These are phyloP conservation scores for Dichotomopilus funicola DNA, from an alignment of 2,329 filamentous ascomycete genomes.

Conservation along the genomic window DNA sequence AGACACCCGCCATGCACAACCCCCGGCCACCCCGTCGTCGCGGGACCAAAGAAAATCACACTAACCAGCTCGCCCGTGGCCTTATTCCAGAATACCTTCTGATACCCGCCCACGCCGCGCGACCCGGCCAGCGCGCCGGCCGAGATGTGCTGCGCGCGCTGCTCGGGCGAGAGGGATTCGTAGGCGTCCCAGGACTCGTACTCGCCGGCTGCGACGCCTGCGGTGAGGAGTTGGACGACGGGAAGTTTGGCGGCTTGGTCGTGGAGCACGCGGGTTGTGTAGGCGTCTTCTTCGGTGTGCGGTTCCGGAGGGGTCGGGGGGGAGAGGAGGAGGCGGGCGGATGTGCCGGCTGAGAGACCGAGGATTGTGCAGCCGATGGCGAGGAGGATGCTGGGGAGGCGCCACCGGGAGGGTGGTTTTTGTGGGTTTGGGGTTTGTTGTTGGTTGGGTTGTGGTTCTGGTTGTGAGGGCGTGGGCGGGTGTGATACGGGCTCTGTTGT, in stretches of 20 bases:
- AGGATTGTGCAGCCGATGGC: slow-evolving; percentile 34
- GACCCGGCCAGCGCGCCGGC: slow-evolving; percentile 38
- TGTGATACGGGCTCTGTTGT: background rate
- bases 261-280: slow-evolving; percentile 36
- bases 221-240: slow-evolving; percentile 40
- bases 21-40: slow-evolving; percentile 61
- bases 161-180: slow-evolving; percentile 17
- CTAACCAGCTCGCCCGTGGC: slow-evolving; percentile 51
- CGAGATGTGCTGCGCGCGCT: slow-evolving; percentile 30
- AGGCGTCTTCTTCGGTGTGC: slow-evolving; percentile 35
- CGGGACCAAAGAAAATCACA: slow-evolving; percentile 63
- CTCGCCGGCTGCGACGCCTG: slow-evolving; percentile 27
- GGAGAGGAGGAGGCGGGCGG: slow-evolving; percentile 34
- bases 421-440: slow-evolving; percentile 20
- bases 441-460: background rate
- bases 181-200: slow-evolving; percentile 37
- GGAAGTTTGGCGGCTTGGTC: slow-evolving; percentile 39
- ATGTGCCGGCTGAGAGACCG: slow-evolving; percentile 35
- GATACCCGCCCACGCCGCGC: slow-evolving; percentile 39
- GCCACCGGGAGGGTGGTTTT: slow-evolving; percentile 16
- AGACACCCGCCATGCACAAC: slow-evolving; percentile 65
- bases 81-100: slow-evolving; percentile 59
- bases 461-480: background rate
- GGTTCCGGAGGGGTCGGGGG: slow-evolving; percentile 37
- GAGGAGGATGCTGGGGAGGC: slow-evolving; percentile 24